phyloP scores from a whole-genome alignment of 768 basidiomycete species.

The Naganishia randhawae region DNA sequence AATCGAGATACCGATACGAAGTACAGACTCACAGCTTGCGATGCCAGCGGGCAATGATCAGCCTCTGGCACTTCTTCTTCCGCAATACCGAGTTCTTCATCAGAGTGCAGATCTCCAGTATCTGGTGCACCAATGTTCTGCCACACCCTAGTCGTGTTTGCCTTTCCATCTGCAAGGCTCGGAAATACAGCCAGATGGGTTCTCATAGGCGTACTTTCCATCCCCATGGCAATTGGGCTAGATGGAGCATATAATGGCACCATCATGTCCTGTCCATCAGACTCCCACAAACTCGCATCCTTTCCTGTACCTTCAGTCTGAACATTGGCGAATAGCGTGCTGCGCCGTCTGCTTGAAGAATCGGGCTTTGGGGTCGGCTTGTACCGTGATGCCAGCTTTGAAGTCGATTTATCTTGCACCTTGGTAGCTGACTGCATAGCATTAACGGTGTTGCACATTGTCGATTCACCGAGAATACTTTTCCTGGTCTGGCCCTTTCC shows the following conservation, averaged over 20 bases:
- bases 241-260: conserved; percentile 10
- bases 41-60: neutral
- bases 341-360: conserved; percentile 3
- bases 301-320: neutral
- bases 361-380: conserved; percentile 22
- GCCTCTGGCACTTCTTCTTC: neutral
- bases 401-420: neutral
- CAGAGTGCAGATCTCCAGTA: neutral
- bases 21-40: conserved; percentile 8
- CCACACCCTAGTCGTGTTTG: neutral
- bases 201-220: conserved; percentile 8
- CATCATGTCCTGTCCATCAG: neutral
- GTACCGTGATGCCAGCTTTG: conserved; percentile 11
- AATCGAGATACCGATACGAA: too few species aligned
- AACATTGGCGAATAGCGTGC: conserved; percentile 6
- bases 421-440: neutral
- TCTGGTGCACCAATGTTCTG: neutral
- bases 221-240: neutral
- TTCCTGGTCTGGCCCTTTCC: conserved; percentile 1
- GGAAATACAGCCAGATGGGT: neutral
- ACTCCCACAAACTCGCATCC: neutral
- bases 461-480: conserved; percentile 13
- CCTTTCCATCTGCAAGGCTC: neutral
- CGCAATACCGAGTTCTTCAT: neutral
- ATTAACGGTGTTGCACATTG: too few species aligned